Base-by-base conservation (phyloP, 2,329 filamentous ascomycete species). In the Fusarium floridanum region DNA sequence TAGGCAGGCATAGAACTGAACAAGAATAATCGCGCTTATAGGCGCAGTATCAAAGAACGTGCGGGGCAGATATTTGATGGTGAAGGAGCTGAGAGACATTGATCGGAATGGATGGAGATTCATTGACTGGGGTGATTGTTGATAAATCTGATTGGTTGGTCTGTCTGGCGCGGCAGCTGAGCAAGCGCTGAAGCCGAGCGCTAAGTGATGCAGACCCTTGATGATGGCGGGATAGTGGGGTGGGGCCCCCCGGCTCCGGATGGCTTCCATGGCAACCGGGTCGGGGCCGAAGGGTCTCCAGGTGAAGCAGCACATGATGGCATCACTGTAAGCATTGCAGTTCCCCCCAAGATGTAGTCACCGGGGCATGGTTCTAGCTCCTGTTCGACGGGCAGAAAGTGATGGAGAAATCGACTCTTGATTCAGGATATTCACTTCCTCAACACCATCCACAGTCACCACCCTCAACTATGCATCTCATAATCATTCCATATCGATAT, bases 401-500 rank as follows among this genome's bases (percentile, higher is more conserved):
- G 10, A 53, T 2, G 4, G 24, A 48, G 43, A 29, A 29, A 48
- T 27, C 14, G 43, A 16, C 22, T 48, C 16, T 27, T 48, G 22
- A 27, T 32, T 22, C 50, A 34, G 20, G 50, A 20, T 34, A 34
- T 34, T 34, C 27, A 32, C 17, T 36, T 36, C 6, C 53, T 56
- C 12, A 32, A 7, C n/a, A 36, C 48, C 48, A 53, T n/a, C 29
- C 32, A 34, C 32, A 34, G 32, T 34, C 32, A 36, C 12, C 14
- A 22, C n/a, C 22, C 17, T 59, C 43, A 61, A 61, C n/a, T 62
- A 64, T 66, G 41, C 36, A 39, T 61, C 64, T 70, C 64, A 59
- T 71, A 70, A 41, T 53, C 61, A 77, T 78, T 76, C 53, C 57
- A 66, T 77, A 77, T 70, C 53, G 61, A 74, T 78, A 70, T 77